phyloP scores from a whole-genome alignment of 148 eudicot genomes.

The Chenopodium formosanum region DNA sequence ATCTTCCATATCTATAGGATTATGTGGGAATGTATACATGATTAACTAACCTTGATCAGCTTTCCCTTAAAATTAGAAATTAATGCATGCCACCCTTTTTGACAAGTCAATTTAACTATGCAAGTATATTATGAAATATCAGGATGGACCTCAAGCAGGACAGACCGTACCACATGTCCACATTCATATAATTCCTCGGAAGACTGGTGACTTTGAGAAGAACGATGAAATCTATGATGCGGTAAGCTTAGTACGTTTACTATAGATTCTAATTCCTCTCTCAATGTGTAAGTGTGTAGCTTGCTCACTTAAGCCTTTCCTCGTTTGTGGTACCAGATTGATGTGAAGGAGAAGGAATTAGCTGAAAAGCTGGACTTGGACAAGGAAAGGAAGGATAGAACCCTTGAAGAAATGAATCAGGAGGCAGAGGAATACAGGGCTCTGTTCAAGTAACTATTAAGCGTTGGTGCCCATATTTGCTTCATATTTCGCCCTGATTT shows the following conservation, averaged over 20 bases:
- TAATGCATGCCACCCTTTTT: background rate
- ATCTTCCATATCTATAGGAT: background rate
- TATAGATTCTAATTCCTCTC: constrained; percentile 1
- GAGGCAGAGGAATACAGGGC: constrained; percentile 78
- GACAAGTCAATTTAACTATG: background rate
- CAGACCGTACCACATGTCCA: constrained; percentile 93
- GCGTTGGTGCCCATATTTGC: background rate
- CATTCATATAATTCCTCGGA: constrained; percentile 80
- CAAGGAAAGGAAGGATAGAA: constrained; percentile 85
- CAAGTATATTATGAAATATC: constrained; percentile 6
- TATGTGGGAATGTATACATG: background rate
- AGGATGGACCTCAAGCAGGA: constrained; percentile 97
- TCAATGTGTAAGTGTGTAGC: background rate
- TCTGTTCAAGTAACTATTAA: constrained; percentile 38
- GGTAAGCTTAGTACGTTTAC: constrained; percentile 40
- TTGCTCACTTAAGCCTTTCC: background rate
- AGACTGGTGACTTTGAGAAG: constrained; percentile 74
- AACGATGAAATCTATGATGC: constrained; percentile 91
- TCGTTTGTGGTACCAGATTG: constrained; percentile 47
- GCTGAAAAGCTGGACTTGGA: constrained; percentile 81
- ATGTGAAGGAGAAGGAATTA: constrained; percentile 81
- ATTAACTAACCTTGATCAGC: background rate
- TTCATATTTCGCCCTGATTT: background rate
- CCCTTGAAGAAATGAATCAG: constrained; percentile 70
- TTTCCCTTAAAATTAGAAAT: background rate